Percentiles rank a stretch among this genome's conserved stretches.
Evolutionary conservation across 2,329 filamentous ascomycete genomes (phyloP).

Genomic region (Talaromyces marneffei): DNA sequence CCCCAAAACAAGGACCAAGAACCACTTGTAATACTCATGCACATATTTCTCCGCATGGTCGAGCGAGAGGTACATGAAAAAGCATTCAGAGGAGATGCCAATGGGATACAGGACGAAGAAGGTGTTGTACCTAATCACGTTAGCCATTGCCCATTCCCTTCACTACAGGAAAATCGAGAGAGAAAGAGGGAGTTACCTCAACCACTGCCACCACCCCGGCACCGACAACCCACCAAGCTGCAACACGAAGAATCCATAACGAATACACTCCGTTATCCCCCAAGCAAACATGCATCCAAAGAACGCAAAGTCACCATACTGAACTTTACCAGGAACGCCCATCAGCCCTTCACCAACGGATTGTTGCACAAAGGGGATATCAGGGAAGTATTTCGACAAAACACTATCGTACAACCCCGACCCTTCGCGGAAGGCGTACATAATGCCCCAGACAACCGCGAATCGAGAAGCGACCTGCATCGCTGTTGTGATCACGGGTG

Average conservation of each 20-base stretch:
- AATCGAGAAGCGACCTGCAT: conserved; percentile 88
- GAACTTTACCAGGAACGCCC: conserved; percentile 20
- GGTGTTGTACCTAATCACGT: conserved; percentile 63
- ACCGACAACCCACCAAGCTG: conserved; percentile 51
- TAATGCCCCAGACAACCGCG: conserved; percentile 82
- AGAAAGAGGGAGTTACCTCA: conserved; percentile 49
- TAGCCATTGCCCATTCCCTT: not conserved
- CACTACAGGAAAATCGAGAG: not conserved
- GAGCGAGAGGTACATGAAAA: conserved; percentile 67
- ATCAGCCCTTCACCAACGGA: conserved; percentile 24
- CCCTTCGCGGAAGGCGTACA: conserved; percentile 65
- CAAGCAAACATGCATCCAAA: conserved; percentile 65
- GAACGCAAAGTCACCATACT: conserved; percentile 38
- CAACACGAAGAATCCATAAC: conserved; percentile 86
- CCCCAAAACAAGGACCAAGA: conserved; percentile 59
- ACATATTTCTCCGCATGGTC: conserved; percentile 49
- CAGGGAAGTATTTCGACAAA: not conserved
- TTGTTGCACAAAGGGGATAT: not conserved
- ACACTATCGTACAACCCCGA: conserved; percentile 50
- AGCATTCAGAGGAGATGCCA: conserved; percentile 82
- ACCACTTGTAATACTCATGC: conserved; percentile 50
- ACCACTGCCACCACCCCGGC: conserved; percentile 65
- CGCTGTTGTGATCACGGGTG: conserved; percentile 74
- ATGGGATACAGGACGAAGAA: conserved; percentile 91
- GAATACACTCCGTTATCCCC: conserved; percentile 84